phyloP scores from a whole-genome alignment of 2,329 filamentous ascomycete genomes.

The Xylogone sp. region DNA sequence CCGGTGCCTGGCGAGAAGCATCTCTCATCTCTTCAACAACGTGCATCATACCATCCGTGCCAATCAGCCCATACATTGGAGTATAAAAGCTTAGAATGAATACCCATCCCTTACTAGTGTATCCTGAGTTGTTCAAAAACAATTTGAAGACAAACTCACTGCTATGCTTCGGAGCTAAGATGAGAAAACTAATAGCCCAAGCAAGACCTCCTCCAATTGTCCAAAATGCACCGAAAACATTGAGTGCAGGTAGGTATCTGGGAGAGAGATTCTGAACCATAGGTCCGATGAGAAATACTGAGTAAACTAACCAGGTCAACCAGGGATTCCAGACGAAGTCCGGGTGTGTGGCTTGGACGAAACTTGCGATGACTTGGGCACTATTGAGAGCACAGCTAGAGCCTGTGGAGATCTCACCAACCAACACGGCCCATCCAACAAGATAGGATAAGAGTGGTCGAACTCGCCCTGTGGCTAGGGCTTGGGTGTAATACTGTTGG shows the following conservation, averaged over 20 bases:
- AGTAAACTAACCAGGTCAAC: too few relatives aligned
- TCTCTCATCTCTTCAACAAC: slow-evolving; percentile 1
- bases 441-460: slow-evolving; percentile 1
- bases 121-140: slow-evolving; percentile 3
- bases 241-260: slow-evolving; percentile 4
- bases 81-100: slow-evolving; percentile 8
- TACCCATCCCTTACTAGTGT: slow-evolving; percentile 3
- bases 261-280: too few relatives aligned
- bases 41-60: slow-evolving; percentile 14
- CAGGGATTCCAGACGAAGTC: not conserved
- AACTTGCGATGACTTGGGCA: not conserved
- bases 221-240: not conserved
- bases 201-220: slow-evolving; percentile 2
- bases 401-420: slow-evolving; percentile 5
- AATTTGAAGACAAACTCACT: slow-evolving; percentile 2
- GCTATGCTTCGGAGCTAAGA: slow-evolving; percentile 3
- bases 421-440: slow-evolving; percentile 3
- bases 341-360: slow-evolving; percentile 1
- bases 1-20: not conserved
- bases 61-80: slow-evolving; percentile 6
- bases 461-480: not conserved
- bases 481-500: slow-evolving; percentile 7
- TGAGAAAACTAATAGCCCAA: slow-evolving; percentile 4
- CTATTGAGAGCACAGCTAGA: slow-evolving; percentile 1
- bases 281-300: too few relatives aligned